Base-by-base conservation (phyloP, 108 stramenopile genomes). In the Discostella stelligeroides region DNA sequence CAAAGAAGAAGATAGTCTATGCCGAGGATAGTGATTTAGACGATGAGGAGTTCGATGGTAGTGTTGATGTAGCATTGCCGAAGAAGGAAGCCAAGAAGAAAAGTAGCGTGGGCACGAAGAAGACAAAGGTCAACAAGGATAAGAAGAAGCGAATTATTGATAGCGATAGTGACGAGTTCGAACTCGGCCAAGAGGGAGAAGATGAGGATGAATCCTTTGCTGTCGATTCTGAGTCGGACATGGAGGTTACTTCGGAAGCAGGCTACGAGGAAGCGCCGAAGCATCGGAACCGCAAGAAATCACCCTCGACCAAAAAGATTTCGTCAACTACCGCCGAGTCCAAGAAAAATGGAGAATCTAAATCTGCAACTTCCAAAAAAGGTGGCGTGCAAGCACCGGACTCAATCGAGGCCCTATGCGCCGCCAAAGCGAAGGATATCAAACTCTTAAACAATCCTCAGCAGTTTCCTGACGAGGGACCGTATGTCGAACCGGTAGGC, bases 401-500 rank as follows among this genome's bases (percentile, higher is more conserved):
- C 14, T 58, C 57, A 34, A 58, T 58, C 17, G 57, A 58, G 7
- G 57, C 37, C n/a, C 37, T 58, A 7, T 58, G 57, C 57, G 53
- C 17, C 3, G 20, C 7, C 20, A 61, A 68, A 34, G 11, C 42
- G 15, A 68, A 68, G 39, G 60, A 46, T 8, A 40, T 63, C 42
- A 68, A 63, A 47, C 34, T 45, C 5, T 18, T 62, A 12, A 70
- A 70, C 17, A 65, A 70, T n/a, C 68, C 63, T 2, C 68, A 65
- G 50, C 27, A 62, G 27, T 24, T 65, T 0, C 68, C 68, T 5
- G 54, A 67, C 7, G 53, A 50, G 25, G 66, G 66, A 4, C 66
- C 66, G 2, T 90, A 84, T 46, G 48, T 85, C 15, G 89, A 90
- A 66, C 89, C 89, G 10, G 76, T 76, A 37, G 89, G 89, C 14